phyloP scores from a whole-genome alignment of 495 filamentous ascomycete species.

The Platismatia glauca region DNA sequence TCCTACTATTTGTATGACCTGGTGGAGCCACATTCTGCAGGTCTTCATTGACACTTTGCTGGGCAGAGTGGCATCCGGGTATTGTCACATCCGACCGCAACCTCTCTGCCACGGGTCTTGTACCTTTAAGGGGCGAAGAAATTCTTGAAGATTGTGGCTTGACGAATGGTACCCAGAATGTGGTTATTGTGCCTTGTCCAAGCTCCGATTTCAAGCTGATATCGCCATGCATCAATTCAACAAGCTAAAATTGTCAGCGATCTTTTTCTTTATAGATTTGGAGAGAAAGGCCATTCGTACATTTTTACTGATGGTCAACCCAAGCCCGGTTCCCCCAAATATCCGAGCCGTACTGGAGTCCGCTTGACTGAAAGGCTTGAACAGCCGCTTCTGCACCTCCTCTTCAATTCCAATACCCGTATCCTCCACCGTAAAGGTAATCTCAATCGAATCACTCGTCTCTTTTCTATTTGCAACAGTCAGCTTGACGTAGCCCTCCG shows the following conservation, averaged over 20 bases:
- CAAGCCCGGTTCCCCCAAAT: conserved; percentile 76
- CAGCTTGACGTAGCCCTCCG: conserved; percentile 54
- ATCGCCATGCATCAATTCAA: conserved; percentile 73
- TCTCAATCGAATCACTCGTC: conserved; percentile 31
- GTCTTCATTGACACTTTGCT: conserved; percentile 22
- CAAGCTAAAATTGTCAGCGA: conserved; percentile 34
- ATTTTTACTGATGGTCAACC: conserved; percentile 72
- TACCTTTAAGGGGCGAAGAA: conserved; percentile 38
- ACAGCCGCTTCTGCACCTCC: conserved; percentile 59
- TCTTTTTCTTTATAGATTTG: background rate
- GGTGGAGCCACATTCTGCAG: background rate
- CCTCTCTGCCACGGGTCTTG: conserved; percentile 48
- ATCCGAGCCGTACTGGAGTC: conserved; percentile 66
- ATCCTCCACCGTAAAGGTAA: conserved; percentile 60
- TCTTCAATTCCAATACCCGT: conserved; percentile 81
- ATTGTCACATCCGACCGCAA: conserved; percentile 55
- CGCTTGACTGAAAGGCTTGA: conserved; percentile 80
- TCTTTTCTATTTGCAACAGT: conserved; percentile 28
- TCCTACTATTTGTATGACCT: background rate
- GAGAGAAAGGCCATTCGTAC: conserved; percentile 16
- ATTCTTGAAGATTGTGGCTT: conserved; percentile 36
- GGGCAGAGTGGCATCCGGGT: conserved; percentile 47
- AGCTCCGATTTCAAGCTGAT: conserved; percentile 54
- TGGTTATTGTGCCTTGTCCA: conserved; percentile 53
- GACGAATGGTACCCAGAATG: conserved; percentile 61